Evolutionary conservation across 78 protist species (phyloP).

Genomic region (Emiliania huxleyi): DNA sequence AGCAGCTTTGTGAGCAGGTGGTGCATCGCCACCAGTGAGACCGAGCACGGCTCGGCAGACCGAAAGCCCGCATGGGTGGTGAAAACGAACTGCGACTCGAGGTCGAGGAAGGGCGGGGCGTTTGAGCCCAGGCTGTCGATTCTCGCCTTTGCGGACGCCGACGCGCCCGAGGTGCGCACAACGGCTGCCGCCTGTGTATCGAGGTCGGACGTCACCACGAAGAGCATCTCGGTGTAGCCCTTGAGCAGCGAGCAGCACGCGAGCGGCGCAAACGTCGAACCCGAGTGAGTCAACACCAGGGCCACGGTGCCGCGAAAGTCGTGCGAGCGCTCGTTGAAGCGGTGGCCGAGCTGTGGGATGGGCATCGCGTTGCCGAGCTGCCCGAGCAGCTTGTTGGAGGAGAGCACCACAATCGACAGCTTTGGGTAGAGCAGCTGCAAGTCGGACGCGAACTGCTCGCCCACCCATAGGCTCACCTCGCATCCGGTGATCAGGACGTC

Average conservation of each 20-base stretch:
- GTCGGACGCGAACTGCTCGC: conserved; percentile 37
- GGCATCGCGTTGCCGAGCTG: conserved; percentile 7
- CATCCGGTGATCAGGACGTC: conserved; percentile 30
- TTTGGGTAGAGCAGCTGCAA: neutral
- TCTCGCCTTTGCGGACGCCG: neutral
- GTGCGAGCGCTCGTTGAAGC: neutral
- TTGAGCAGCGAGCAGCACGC: neutral
- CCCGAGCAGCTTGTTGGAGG: conserved; percentile 38
- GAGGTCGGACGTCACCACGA: conserved; percentile 13
- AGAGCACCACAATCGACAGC: neutral
- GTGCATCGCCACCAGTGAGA: neutral
- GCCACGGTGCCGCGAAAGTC: neutral
- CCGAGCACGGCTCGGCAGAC: neutral
- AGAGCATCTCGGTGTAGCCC: neutral
- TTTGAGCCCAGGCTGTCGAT: too few relatives aligned
- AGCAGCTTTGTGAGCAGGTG: neutral
- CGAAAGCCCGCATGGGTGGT: neutral
- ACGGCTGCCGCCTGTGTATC: conserved; percentile 25
- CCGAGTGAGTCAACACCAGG: neutral
- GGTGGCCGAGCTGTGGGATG: neutral
- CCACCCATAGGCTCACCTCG: conserved; percentile 36
- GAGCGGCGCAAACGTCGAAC: conserved; percentile 20
- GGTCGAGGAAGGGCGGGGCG: neutral
- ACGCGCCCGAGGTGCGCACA: neutral
- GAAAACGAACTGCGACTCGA: neutral